Evolutionary conservation across 2,329 filamentous ascomycete species (phyloP).

Genomic region (Apiospora phragmitis): DNA sequence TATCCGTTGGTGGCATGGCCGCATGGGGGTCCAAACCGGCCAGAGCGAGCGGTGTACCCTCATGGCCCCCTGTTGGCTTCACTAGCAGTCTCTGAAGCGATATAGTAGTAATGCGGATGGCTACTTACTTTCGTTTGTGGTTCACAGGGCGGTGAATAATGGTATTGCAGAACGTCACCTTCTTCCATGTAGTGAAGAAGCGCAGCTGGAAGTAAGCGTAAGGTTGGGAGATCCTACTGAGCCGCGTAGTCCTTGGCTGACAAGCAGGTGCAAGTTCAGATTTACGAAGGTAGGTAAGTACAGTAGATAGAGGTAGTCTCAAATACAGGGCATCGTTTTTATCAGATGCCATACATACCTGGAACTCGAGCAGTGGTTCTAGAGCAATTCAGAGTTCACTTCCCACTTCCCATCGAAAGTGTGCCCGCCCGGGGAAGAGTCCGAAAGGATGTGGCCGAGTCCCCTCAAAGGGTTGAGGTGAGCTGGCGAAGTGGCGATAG

Average conservation of each 20-base stretch:
- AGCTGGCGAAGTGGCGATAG: slow-evolving; percentile 6
- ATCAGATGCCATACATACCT: not conserved
- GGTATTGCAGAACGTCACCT: not conserved
- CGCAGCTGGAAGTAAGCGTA: not conserved
- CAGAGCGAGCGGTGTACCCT: slow-evolving; percentile 2
- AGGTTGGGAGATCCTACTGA: not conserved
- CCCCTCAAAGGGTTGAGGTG: not conserved
- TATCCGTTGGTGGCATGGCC: not conserved
- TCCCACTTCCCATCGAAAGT: not conserved
- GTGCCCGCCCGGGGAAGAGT: not conserved
- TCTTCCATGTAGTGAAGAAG: not conserved
- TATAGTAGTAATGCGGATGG: not conserved
- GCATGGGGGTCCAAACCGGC: not conserved
- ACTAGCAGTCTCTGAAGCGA: not conserved
- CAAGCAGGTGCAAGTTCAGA: not conserved
- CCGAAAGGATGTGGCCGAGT: not conserved
- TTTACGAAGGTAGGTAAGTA: not conserved
- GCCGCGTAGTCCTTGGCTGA: not conserved
- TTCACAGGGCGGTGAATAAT: not conserved
- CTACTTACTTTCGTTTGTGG: not conserved
- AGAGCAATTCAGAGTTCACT: not conserved
- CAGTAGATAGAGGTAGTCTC: not conserved
- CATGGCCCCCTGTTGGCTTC: not conserved
- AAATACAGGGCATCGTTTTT: not conserved
- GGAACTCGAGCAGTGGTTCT: not conserved